Evolutionary conservation across 148 eudicot species (phyloP).

Genomic region (Camellia sinensis): DNA sequence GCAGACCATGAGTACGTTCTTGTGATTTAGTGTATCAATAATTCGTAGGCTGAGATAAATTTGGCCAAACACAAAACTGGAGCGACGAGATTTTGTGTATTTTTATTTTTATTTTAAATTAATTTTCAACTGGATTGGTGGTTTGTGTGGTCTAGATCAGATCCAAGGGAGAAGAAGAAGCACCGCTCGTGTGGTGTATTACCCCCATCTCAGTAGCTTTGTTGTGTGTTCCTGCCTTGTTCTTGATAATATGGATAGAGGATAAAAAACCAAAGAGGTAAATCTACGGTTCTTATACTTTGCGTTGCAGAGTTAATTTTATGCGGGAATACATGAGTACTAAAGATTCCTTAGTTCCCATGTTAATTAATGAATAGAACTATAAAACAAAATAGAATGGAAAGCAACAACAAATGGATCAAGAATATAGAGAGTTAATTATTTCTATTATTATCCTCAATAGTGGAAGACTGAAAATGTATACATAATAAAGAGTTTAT

Average conservation of each 20-base stretch:
- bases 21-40: not conserved
- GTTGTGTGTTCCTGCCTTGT: not conserved
- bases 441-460: no score
- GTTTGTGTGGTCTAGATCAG: not conserved
- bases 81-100: no score
- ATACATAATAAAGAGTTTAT: no score
- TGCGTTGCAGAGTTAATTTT: not conserved
- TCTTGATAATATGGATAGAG: slow-evolving; percentile 3
- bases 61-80: not conserved
- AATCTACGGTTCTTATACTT: not conserved
- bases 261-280: not conserved
- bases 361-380: no score
- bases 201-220: not conserved
- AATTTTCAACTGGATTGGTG: no score
- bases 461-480: no score
- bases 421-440: no score
- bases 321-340: not conserved
- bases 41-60: not conserved
- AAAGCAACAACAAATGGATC: no score
- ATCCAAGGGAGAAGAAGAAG: not conserved
- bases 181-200: not conserved
- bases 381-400: no score
- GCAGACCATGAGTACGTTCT: not conserved
- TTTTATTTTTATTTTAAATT: not conserved
- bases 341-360: not conserved